Base-by-base conservation (phyloP, 73 alveolate genomes). In the Uronychia setigera region DNA sequence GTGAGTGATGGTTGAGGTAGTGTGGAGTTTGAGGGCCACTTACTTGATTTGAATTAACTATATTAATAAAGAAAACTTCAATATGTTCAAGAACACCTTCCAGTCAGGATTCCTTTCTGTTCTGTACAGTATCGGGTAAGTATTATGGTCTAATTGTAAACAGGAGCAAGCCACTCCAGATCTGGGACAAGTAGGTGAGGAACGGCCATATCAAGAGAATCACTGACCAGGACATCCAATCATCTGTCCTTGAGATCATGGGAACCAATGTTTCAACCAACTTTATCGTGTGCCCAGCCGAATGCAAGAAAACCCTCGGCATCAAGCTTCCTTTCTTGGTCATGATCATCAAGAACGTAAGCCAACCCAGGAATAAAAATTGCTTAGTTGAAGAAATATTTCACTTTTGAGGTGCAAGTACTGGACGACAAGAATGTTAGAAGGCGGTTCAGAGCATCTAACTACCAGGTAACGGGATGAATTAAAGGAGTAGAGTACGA, bases 361-460 rank as follows among this genome's bases (percentile, higher is more conserved):
- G 93, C 79, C 58, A 26, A 60, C 75, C 59, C 27, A 33, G n/a
- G n/a, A n/a, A n/a, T n/a, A 14, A 1, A 19, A 32, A 14, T 11
- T 58, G 32, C 46, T 79, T 84, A 90, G 95, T 88, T 98, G 77
- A 98, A 97, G 96, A 98, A 98, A 93, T 98, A 98, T 85, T 98
- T 95, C 95, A 98, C 99, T 14, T 98, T 98, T 85, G 99, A 98
- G 91, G 99, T 98, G 46, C 97, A 97, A 87, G 99, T 98, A 32
- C 92, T 97, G 83, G 99, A 98, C 85, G 99, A 98, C 90, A 98
- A 98, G 93, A 97, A 97, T 85, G 99, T 98, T 34, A 97, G 99
- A 80, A 94, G 99, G 88, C 91, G 99, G 78, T 98, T 98, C 93
- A 85, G 99, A 92, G 99, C 99, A 27, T 97, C 99, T 0, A 98